Evolutionary conservation across 176 grass and related monocot species (phyloP).

Genomic region (Panicum miliaceum): DNA sequence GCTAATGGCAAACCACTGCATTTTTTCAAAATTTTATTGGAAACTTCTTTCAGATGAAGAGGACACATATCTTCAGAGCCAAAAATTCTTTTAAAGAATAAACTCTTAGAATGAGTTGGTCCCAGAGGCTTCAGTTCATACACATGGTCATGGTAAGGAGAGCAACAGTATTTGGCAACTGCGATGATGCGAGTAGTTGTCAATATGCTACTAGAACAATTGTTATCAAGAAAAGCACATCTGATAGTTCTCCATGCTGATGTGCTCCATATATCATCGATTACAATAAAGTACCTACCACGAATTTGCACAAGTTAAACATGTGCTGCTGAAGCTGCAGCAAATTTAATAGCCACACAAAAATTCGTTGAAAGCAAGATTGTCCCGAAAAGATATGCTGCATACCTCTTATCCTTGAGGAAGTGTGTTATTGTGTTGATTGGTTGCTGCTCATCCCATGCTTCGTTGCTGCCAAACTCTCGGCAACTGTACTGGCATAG

Average conservation of each 20-base stretch:
- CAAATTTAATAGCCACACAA: not conserved
- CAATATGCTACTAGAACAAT: not conserved
- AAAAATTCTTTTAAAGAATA: not conserved
- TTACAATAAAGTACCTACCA: not conserved
- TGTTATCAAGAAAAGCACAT: not conserved
- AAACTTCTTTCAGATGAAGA: not conserved
- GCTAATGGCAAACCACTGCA: not conserved
- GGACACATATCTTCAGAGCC: not conserved
- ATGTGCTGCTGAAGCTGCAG: not conserved
- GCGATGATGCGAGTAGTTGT: not conserved
- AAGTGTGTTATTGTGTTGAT: not conserved
- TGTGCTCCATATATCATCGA: not conserved
- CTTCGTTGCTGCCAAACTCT: not conserved
- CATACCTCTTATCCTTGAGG: not conserved
- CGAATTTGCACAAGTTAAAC: not conserved
- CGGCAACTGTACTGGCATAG: not conserved
- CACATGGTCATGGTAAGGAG: not conserved
- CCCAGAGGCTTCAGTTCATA: not conserved
- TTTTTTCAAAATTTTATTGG: not conserved
- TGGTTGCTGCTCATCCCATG: not conserved
- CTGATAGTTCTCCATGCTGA: not conserved
- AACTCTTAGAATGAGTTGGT: not conserved
- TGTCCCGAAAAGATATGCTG: not conserved
- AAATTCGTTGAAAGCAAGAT: not conserved
- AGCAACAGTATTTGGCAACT: not conserved